A percentile compares a stretch with the other conserved stretches of the same genome.
phyloP scores from a whole-genome alignment of 73 alveolate species.

The Tetrahymena malaccensis region DNA sequence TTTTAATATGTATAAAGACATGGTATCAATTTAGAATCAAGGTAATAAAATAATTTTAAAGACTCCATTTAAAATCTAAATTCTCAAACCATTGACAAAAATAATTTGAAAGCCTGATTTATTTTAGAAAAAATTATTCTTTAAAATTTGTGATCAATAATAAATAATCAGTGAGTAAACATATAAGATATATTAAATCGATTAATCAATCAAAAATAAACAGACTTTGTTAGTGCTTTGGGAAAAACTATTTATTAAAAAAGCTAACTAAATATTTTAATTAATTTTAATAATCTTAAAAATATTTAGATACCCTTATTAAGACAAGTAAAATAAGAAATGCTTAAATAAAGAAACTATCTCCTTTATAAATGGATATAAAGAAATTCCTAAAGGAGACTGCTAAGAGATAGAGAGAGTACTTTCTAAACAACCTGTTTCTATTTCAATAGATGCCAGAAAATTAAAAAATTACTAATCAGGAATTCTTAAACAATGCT shows the following conservation, averaged over 20 bases:
- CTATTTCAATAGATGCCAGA: background rate
- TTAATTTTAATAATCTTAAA: too few relatives aligned
- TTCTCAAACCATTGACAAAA: background rate
- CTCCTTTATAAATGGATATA: background rate
- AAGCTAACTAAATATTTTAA: too few relatives aligned
- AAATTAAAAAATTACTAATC: background rate
- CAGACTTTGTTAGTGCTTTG: too few relatives aligned
- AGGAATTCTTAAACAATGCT: background rate
- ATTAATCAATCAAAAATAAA: too few relatives aligned
- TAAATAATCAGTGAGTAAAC: too few relatives aligned
- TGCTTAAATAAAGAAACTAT: background rate
- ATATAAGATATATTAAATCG: too few relatives aligned
- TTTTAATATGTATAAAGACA: background rate
- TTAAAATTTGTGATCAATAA: too few relatives aligned
- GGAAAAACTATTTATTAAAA: too few relatives aligned
- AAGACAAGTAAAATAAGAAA: background rate
- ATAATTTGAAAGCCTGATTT: too few relatives aligned
- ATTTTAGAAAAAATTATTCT: too few relatives aligned
- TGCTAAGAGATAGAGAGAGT: background rate
- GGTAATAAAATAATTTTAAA: background rate
- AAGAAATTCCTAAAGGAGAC: background rate
- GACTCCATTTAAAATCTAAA: too few relatives aligned
- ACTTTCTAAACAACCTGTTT: background rate
- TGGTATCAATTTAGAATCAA: background rate
- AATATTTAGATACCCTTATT: background rate